Evolutionary conservation across 2,329 filamentous ascomycete species (phyloP), one percentile per base, ranked within the genome.

Genomic region (Aureobasidium lini): DNA sequence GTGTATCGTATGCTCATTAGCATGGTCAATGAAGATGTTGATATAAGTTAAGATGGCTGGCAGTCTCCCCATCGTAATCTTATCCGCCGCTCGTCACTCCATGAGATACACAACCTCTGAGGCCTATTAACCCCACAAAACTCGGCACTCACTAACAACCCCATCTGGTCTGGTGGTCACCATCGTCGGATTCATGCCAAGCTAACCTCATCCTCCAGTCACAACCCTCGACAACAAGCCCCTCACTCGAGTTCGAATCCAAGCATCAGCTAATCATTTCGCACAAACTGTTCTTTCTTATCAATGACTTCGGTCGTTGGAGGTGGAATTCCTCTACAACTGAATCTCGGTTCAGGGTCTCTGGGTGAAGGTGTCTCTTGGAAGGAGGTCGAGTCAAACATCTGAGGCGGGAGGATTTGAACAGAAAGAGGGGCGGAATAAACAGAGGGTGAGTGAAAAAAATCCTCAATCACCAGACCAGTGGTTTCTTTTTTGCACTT

Each of bases 281-380:
- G 47, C 34, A 50, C 31, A 32, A 28, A 48, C 46, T n/a, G 9
- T 15, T 23, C 10, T 28, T 48, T 32, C 32, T 23, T 37, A 50
- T 28, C 47, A 50, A 32, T 23, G 31, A 11, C 47, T 50, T 37
- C 5, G 34, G 47, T 31, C 15, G 31, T 31, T 29, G 9, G 47
- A 50, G 47, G 47, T 50, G 47, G 28, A 50, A 50, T 28, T 37
- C 47, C 47, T 50, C 47, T 50, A 15, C 47, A 39, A 50, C 47
- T 50, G 31, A 50, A 28, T 32, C 37, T 50, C 16, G 10, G n/a
- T 50, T 50, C n/a, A 50, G 47, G 32, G 32, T 50, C 47, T 50
- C 47, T 16, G 7, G 7, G 47, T 50, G 47, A 50, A 50, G 34
- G 44, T 48, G 29, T 28, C 44, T n/a, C 31, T 48, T 13, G 44